phyloP scores from a whole-genome alignment of 1,284 basidiomycete species.

The Austroboletus niveus region DNA sequence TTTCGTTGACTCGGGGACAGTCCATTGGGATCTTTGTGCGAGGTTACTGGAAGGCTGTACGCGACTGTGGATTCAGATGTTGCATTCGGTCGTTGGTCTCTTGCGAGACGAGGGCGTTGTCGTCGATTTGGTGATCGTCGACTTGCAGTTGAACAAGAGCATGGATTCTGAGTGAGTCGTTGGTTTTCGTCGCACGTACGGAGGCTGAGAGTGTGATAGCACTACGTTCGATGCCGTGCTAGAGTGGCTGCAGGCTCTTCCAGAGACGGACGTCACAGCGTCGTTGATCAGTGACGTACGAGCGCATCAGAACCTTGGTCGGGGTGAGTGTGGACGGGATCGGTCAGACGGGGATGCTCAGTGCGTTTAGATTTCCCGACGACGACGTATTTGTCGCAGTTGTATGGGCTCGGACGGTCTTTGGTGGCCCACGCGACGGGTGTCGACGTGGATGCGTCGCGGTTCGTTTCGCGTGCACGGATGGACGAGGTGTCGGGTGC shows the following conservation, averaged over 20 bases:
- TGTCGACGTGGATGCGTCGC: slow-evolving; percentile 23
- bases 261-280: slow-evolving; percentile 26
- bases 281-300: slow-evolving; percentile 47
- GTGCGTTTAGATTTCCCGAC: slow-evolving; percentile 49
- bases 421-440: slow-evolving; percentile 34
- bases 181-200: neutral
- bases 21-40: slow-evolving; percentile 58
- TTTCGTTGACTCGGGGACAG: slow-evolving; percentile 33
- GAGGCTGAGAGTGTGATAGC: slow-evolving; percentile 29
- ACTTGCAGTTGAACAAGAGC: slow-evolving; percentile 7
- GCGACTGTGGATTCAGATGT: slow-evolving; percentile 40
- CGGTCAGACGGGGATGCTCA: slow-evolving; percentile 2
- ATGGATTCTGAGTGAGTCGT: slow-evolving; percentile 30
- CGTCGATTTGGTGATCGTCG: slow-evolving; percentile 10
- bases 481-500: slow-evolving; percentile 17
- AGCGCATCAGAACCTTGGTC: slow-evolving; percentile 47
- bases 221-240: slow-evolving; percentile 40
- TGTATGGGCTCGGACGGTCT: slow-evolving; percentile 42
- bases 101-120: slow-evolving; percentile 26
- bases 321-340: slow-evolving; percentile 38
- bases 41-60: slow-evolving; percentile 44
- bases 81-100: slow-evolving; percentile 32
- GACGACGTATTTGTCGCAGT: slow-evolving; percentile 48
- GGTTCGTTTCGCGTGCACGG: slow-evolving; percentile 21
- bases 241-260: slow-evolving; percentile 41